Conservation (phyloP, 106 monocot genomes). For the Dendrobium officinale region DNA sequence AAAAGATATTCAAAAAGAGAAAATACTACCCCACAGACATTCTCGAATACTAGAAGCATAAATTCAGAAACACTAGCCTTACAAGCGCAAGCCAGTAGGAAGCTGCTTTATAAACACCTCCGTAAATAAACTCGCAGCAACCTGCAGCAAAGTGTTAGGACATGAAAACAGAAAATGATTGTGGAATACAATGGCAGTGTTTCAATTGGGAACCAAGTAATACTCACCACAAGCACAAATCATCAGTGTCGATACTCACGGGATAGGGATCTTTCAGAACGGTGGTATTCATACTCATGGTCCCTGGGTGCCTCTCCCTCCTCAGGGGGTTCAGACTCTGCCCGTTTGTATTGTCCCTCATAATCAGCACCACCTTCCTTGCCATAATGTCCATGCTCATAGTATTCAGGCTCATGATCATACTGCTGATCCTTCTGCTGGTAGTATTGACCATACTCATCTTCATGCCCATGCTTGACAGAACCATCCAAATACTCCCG, state of each 20-base stretch:
- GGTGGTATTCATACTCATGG: slow-evolving; percentile 48
- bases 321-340: slow-evolving; percentile 34
- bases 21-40: too few species aligned
- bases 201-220: neutral
- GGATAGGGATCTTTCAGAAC: slow-evolving; percentile 32
- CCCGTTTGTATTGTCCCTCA: slow-evolving; percentile 10
- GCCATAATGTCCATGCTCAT: slow-evolving; percentile 16
- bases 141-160: neutral
- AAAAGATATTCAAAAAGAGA: too few species aligned
- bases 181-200: neutral
- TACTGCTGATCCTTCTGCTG: slow-evolving; percentile 18
- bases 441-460: slow-evolving; percentile 22
- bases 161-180: neutral
- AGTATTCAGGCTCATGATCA: slow-evolving; percentile 29
- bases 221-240: slow-evolving; percentile 6
- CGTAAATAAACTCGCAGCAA: neutral
- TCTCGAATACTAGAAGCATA: too few species aligned
- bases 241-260: slow-evolving; percentile 17
- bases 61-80: too few species aligned
- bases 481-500: slow-evolving; percentile 21
- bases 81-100: neutral
- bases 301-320: slow-evolving; percentile 56
- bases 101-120: neutral
- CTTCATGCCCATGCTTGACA: slow-evolving; percentile 27
- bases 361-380: slow-evolving; percentile 20